These are phyloP conservation scores for Somion occarium DNA, from an alignment of 1,284 basidiomycete genomes.

Conservation along the genomic window DNA sequence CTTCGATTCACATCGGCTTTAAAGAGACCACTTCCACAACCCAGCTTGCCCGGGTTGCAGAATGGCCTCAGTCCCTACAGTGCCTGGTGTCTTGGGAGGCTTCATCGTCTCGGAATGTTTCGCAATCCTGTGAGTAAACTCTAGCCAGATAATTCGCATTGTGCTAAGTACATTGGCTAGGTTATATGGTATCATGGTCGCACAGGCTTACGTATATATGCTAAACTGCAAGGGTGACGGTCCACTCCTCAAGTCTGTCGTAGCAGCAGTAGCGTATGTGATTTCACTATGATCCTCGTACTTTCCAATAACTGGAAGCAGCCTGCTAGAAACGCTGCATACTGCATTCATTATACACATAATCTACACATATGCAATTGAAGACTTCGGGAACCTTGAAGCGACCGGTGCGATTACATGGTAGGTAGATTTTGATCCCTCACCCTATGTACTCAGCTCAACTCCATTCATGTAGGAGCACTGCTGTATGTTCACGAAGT, in stretches of 20 bases:
- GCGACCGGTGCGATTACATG: background rate
- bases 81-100: too few species aligned
- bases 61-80: too few species aligned
- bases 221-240: background rate
- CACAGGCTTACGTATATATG: conserved; percentile 5
- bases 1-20: too few species aligned
- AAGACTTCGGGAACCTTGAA: background rate
- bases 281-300: background rate
- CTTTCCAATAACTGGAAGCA: background rate
- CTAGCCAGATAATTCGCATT: too few species aligned
- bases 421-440: background rate
- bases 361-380: background rate
- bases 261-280: background rate
- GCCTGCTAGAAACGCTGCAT: conserved; percentile 2
- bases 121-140: too few species aligned
- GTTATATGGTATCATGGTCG: conserved; percentile 2
- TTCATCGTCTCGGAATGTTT: too few species aligned
- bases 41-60: too few species aligned
- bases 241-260: background rate
- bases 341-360: conserved; percentile 1
- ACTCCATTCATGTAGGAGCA: background rate
- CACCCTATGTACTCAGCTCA: too few species aligned
- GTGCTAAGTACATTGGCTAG: background rate
- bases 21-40: too few species aligned
- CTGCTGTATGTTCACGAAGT: background rate